Evolutionary conservation across 2,329 filamentous ascomycete species (phyloP), one percentile per base, ranked within the genome.

Genomic region (Trichoderma koningii): DNA sequence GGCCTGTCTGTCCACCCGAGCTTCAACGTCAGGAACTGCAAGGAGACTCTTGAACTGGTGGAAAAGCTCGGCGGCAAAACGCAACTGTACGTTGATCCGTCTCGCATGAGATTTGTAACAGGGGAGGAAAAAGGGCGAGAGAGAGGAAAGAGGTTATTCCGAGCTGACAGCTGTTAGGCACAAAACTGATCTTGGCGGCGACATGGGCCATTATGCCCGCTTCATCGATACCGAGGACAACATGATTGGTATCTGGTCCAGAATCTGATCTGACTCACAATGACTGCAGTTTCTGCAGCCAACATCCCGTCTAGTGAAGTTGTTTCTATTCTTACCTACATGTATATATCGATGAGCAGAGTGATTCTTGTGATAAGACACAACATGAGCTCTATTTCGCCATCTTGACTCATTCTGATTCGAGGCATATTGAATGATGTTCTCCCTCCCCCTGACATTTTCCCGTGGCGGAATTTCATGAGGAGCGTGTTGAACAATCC

Each of bases 161-260:
- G 14, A 38, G 53, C 57, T 68, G 55, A 68, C 57, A 55, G 42
- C 4, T 10, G 23, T 50, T 21, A 78, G 77, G 26, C 73, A 73
- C 28, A 79, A 78, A 71, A 78, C 75, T 5, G 70, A 69, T 21
- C 76, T 77, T 64, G 73, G 72, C 23, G 71, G 70, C 14, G 69
- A 68, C 14, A 76, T 75, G 74, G 77, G 76, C 0, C 72, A 68
- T 65, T 76, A 75, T 66, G 76, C 75, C 42, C 73, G 76, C 3
- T 73, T 78, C 47, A 68, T 78, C 53, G 76, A 79, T 66, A 72
- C 71, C 10, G 77, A 79, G 69, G 76, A 75, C n/a, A 78, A 79
- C 66, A 68, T 76, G 70, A 70, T 76, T 48, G 73, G 76, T 28
- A 66, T 76, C 38, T 77, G 73, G 60, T 73, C 74, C 57, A 70